Conservation (phyloP, 2,329 filamentous ascomycete genomes). For the Dendryphion nanum region DNA sequence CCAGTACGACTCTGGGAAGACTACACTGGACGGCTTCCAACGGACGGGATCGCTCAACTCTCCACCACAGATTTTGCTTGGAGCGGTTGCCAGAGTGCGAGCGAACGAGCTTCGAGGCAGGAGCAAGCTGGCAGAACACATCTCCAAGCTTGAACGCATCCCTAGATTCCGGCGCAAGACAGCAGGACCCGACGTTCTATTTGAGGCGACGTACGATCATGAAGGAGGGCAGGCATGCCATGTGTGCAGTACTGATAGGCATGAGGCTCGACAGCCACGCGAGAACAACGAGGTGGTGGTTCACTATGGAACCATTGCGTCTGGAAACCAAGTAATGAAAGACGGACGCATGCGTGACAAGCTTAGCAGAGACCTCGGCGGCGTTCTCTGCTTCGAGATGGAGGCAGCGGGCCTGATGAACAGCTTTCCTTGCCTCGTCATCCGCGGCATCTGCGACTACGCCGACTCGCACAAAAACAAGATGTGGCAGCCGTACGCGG, state of each 20-base stretch:
- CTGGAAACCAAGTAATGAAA: neutral
- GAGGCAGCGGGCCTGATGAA: too few species aligned
- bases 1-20: too few species aligned
- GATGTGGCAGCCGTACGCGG: constrained; percentile 1
- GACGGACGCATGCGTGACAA: neutral
- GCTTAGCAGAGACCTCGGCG: neutral
- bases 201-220: constrained; percentile 2
- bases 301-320: too few species aligned
- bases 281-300: too few species aligned
- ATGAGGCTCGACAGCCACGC: neutral
- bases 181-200: constrained; percentile 8
- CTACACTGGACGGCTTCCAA: too few species aligned
- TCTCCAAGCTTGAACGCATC: constrained; percentile 4
- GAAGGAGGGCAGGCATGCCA: constrained; percentile 2
- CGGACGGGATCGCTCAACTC: too few species aligned
- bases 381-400: too few species aligned
- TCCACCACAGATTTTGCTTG: too few species aligned
- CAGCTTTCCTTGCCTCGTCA: constrained; percentile 3
- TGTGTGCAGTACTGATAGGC: neutral
- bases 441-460: constrained; percentile 6
- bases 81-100: constrained; percentile 5
- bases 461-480: constrained; percentile 5
- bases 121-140: too few species aligned
- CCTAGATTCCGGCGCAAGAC: too few species aligned
- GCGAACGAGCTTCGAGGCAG: too few species aligned